These are phyloP conservation scores for Cadophora gregata DNA, from an alignment of 2,329 filamentous ascomycete genomes.

Conservation along the genomic window DNA sequence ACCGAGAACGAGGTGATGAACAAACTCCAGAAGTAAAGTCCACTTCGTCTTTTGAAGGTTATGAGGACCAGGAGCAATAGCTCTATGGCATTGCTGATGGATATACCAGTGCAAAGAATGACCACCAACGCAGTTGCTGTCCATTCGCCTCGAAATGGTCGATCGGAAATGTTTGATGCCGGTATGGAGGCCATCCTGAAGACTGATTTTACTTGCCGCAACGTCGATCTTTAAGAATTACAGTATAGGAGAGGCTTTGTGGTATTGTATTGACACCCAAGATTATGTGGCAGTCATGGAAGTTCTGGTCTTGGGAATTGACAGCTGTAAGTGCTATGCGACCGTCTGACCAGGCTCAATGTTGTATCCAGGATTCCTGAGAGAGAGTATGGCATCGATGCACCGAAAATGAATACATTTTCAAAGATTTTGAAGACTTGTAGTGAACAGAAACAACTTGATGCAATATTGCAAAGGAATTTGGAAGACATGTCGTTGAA, in stretches of 20 bases:
- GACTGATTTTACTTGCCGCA: not conserved
- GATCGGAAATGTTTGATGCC: not conserved
- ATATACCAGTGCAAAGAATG: constrained; percentile 21
- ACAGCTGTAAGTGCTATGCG: not conserved
- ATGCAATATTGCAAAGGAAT: not conserved
- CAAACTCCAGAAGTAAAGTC: constrained; percentile 26
- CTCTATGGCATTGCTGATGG: constrained; percentile 23
- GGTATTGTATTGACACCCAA: no score
- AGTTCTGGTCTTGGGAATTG: not conserved
- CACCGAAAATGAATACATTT: not conserved
- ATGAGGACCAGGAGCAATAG: constrained; percentile 20
- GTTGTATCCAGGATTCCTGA: not conserved
- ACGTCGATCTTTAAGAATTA: not conserved
- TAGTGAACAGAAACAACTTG: not conserved
- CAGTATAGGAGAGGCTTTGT: not conserved
- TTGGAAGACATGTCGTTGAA: not conserved
- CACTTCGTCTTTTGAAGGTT: constrained; percentile 18
- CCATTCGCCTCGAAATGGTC: constrained; percentile 17
- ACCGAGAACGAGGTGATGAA: constrained; percentile 18
- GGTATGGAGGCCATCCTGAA: not conserved
- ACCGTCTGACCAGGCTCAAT: not conserved
- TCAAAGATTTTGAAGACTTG: not conserved
- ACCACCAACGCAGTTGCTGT: constrained; percentile 20
- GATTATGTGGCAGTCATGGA: not conserved
- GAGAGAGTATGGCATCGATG: not conserved